Conservation (phyloP, 2,329 filamentous ascomycete species). For the Pseudopithomyces maydicus region DNA sequence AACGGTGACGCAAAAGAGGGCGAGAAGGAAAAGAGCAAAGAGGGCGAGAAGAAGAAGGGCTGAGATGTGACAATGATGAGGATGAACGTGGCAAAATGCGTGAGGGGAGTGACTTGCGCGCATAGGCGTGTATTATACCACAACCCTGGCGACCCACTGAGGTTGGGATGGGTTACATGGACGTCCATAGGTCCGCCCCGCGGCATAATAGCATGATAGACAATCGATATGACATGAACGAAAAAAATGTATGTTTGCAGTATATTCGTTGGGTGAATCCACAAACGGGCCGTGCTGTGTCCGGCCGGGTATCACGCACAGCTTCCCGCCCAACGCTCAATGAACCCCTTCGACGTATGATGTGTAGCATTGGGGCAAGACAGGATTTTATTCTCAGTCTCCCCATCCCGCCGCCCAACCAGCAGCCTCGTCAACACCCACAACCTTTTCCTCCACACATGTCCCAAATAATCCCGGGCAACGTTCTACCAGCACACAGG, state of each 20-base stretch:
- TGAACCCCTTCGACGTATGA: neutral
- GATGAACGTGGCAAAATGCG: slow-evolving; percentile 44
- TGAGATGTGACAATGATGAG: slow-evolving; percentile 37
- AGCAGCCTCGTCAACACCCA: slow-evolving; percentile 71
- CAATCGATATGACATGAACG: slow-evolving; percentile 22
- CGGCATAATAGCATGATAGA: slow-evolving; percentile 34
- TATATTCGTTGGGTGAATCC: neutral
- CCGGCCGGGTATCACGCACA: slow-evolving; percentile 26
- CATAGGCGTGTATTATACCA: slow-evolving; percentile 31
- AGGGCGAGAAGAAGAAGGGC: slow-evolving; percentile 64
- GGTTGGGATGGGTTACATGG: neutral
- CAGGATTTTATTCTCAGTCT: slow-evolving; percentile 22
- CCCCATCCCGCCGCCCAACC: slow-evolving; percentile 62
- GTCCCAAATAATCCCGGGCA: slow-evolving; percentile 63
- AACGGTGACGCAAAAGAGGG: slow-evolving; percentile 52
- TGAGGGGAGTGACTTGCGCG: slow-evolving; percentile 37
- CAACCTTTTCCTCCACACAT: slow-evolving; percentile 60
- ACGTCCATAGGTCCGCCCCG: neutral
- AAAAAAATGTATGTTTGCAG: neutral
- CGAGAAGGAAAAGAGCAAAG: slow-evolving; percentile 64
- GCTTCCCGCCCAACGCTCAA: neutral
- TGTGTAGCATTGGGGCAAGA: neutral
- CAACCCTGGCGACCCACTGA: slow-evolving; percentile 10
- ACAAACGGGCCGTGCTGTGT: slow-evolving; percentile 23
- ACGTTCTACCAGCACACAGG: slow-evolving; percentile 74